Percentiles rank a stretch among this genome's conserved stretches.
These are phyloP conservation scores for Cryptococcus sp. DNA, from an alignment of 1,284 basidiomycete genomes.

Conservation along the genomic window DNA sequence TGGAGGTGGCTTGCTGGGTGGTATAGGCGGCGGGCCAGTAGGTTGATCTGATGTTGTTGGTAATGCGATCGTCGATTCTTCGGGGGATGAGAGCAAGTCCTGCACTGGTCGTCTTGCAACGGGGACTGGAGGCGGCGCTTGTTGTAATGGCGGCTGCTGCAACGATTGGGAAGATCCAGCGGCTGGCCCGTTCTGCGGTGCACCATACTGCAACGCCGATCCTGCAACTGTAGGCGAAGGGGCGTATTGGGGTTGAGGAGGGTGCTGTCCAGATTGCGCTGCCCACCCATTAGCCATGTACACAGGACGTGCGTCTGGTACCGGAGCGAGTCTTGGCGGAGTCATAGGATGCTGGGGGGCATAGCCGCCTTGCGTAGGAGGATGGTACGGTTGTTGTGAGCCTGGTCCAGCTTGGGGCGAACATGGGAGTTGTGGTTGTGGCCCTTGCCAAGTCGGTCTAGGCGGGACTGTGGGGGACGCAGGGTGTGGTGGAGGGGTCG, in stretches of 20 bases:
- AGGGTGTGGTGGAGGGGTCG: conserved; percentile 13
- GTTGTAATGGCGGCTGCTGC: conserved; percentile 8
- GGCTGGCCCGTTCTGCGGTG: background rate
- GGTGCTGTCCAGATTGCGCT: no score
- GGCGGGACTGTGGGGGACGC: conserved; percentile 26
- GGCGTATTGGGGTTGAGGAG: conserved; percentile 4
- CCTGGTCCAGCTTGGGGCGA: conserved; percentile 8
- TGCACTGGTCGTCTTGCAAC: conserved; percentile 21
- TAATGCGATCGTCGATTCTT: conserved; percentile 44
- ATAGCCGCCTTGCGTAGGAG: conserved; percentile 4
- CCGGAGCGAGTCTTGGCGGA: background rate
- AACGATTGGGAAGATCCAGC: conserved; percentile 2
- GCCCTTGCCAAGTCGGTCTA: conserved; percentile 24
- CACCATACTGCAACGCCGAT: background rate
- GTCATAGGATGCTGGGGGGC: conserved; percentile 5
- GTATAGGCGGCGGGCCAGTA: conserved; percentile 64
- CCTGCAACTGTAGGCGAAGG: background rate
- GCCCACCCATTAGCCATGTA: no score
- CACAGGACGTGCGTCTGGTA: no score
- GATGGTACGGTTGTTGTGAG: conserved; percentile 16
- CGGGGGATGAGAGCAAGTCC: conserved; percentile 41
- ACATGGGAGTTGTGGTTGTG: conserved; percentile 5
- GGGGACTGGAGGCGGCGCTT: conserved; percentile 3
- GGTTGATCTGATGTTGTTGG: conserved; percentile 42
- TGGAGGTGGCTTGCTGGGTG: conserved; percentile 71